Evolutionary conservation across 768 basidiomycete species (phyloP), one percentile per base, ranked within the genome.

Genomic region (Cystobasidium onofrii): DNA sequence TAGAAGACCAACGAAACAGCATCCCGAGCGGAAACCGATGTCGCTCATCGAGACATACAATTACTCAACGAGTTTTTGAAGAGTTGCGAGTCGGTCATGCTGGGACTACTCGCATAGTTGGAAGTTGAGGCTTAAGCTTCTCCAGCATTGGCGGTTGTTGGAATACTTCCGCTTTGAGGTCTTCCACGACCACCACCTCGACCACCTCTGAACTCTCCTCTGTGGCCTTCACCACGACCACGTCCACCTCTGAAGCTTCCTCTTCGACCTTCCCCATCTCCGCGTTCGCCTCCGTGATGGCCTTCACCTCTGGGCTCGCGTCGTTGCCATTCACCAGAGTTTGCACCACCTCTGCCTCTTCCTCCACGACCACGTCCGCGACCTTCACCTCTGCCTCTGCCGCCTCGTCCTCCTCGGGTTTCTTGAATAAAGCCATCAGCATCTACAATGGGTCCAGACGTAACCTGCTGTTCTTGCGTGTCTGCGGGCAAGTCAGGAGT

Each of bases 191-290:
- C 54, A 20, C 69, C 46, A 41, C 69, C 69, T 29, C 69, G 69
- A 4, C 69, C 66, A 44, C 66, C 69, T 60, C 69, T 7, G 55
- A 33, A 60, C 18, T 31, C 69, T 18, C 34, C 69, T 4, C 54
- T 29, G 23, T 44, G 20, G 9, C 34, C 50, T 9, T 29, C 67
- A 39, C 69, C 69, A 10, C 69, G 10, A 34, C 65, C 65, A 9
- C 65, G 44, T 27, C 65, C 69, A 61, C 69, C 69, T 34, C 69
- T n/a, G 69, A 55, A 60, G 69, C 55, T 34, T 9, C 69, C 54
- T 13, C 69, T 31, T 27, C 54, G 9, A 9, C 55, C 13, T 23
- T 61, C 57, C 12, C 31, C 57, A 33, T 60, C 69, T 27, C 50
- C 33, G 54, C 64, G 36, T 9, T 27, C n/a, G 9, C 25, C 69